Base-by-base conservation (phyloP, 2,329 filamentous ascomycete species). In the Sarocladium oryzae region DNA sequence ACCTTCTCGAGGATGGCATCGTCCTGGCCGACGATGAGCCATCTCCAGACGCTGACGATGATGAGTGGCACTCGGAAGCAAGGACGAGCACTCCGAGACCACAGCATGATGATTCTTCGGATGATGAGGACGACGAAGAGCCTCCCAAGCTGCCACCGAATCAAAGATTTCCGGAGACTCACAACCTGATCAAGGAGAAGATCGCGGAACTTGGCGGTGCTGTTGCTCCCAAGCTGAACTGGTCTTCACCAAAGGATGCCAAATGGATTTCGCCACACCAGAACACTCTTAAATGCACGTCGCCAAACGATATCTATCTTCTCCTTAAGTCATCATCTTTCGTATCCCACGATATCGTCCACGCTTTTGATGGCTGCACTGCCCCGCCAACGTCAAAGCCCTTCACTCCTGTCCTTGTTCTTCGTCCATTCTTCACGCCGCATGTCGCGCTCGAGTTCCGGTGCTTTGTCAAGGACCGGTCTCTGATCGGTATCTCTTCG, bases 221-320 rank as follows among this genome's bases (percentile, higher is more conserved):
- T 54, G 91, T 96, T 8, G 85, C 87, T 2, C 93, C 93, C 1
- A 99, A 99, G 69, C 74, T 99, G 43, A 97, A 97, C 72, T 99
- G 93, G 93, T 96, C 91, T 5, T 85, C 90, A 3, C 93, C 93
- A 3, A 96, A 96, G 67, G 93, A 99, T 64, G 93, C 93, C 8
- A 89, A 88, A 20, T 96, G 90, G 86, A 96, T 99, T 67, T 82
- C 79, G 69, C 84, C 69, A 70, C 65, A 92, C 77, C 69, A 84
- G 60, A 99, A 99, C 68, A 95, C 88, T 43, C 86, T 96, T 71
- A 89, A 95, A 67, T 99, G 93, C 69, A 84, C 83, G 3, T 84
- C 82, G 1, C 82, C 93, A 2, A 95, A 93, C 65, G 93, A 99
- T 62, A 82, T 99, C 40, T 99, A 97, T 63, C 78, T 97, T 15